A percentile compares a stretch with the other conserved stretches of the same genome.
Evolutionary conservation across 306 rosid genomes (phyloP).

Genomic region (Cucurbita ficifolia): DNA sequence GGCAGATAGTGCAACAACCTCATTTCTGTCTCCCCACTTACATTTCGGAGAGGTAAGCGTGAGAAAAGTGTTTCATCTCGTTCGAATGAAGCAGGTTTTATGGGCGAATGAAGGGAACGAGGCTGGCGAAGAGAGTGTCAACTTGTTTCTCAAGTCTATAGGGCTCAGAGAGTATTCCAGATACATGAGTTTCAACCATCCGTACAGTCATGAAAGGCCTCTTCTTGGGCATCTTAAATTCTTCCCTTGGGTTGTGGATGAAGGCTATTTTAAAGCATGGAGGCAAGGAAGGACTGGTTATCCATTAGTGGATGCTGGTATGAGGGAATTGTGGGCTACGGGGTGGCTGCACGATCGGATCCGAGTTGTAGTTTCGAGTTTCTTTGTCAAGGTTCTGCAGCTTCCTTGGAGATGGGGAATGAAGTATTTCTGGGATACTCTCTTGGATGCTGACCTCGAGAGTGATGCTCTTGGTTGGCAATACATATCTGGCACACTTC

Average conservation of each 20-base stretch:
- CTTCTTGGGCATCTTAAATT: slow-evolving; percentile 75
- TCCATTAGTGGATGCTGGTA: slow-evolving; percentile 96
- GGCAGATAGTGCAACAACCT: slow-evolving; percentile 89
- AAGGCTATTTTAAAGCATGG: slow-evolving; percentile 77
- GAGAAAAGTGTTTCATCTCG: slow-evolving; percentile 81
- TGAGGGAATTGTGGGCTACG: slow-evolving; percentile 97
- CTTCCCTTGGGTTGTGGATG: slow-evolving; percentile 73
- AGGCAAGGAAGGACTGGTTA: slow-evolving; percentile 97
- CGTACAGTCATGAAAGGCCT: slow-evolving; percentile 72
- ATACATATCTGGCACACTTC: slow-evolving; percentile 77
- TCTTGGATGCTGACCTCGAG: slow-evolving; percentile 90
- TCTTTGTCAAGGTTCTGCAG: slow-evolving; percentile 90
- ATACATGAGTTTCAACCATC: slow-evolving; percentile 79
- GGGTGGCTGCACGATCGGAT: slow-evolving; percentile 95
- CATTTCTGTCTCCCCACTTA: slow-evolving; percentile 87
- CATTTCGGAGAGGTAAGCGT: slow-evolving; percentile 98
- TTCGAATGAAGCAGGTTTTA: slow-evolving; percentile 84
- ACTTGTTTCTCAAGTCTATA: slow-evolving; percentile 71
- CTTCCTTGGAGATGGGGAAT: slow-evolving; percentile 99
- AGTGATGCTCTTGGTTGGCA: slow-evolving; percentile 98
- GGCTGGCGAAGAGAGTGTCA: slow-evolving; percentile 83
- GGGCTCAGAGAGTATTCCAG: slow-evolving; percentile 92
- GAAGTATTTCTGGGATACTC: slow-evolving; percentile 99
- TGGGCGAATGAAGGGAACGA: slow-evolving; percentile 85
- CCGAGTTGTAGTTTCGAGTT: slow-evolving; percentile 87